These are phyloP conservation scores for Penicillium roqueforti DNA, from an alignment of 495 filamentous ascomycete genomes.

Conservation along the genomic window DNA sequence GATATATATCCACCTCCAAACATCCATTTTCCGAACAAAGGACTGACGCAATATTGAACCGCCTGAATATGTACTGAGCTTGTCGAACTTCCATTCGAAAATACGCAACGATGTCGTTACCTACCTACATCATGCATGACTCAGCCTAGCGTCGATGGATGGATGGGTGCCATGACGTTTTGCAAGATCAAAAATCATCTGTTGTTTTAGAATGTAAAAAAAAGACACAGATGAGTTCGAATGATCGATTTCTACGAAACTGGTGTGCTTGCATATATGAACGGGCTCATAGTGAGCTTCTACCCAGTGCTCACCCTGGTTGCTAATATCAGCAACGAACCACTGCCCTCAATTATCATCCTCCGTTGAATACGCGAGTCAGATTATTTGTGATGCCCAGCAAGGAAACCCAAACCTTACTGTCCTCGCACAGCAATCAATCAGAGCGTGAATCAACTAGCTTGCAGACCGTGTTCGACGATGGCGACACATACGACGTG, in stretches of 20 bases:
- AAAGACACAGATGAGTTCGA: neutral
- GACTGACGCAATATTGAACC: neutral
- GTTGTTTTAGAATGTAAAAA: neutral
- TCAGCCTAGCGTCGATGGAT: neutral
- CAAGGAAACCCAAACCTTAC: neutral
- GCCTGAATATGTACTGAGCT: no score
- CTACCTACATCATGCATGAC: neutral
- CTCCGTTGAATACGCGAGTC: no score
- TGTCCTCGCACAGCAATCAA: neutral
- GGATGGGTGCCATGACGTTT: slow-evolving; percentile 1
- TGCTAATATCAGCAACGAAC: neutral
- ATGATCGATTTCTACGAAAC: no score
- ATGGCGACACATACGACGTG: neutral
- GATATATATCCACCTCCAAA: neutral
- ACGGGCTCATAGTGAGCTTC: neutral
- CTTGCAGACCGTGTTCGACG: neutral
- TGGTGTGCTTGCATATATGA: neutral
- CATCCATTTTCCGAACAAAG: no score
- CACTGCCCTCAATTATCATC: neutral
- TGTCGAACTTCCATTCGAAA: no score
- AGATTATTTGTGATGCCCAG: neutral
- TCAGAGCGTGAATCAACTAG: neutral
- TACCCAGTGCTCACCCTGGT: neutral
- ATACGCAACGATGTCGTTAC: slow-evolving; percentile 1
- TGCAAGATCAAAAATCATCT: neutral